phyloP scores from a whole-genome alignment of 371 early-diverging fungal genomes.

The Apophysomyces elegans region DNA sequence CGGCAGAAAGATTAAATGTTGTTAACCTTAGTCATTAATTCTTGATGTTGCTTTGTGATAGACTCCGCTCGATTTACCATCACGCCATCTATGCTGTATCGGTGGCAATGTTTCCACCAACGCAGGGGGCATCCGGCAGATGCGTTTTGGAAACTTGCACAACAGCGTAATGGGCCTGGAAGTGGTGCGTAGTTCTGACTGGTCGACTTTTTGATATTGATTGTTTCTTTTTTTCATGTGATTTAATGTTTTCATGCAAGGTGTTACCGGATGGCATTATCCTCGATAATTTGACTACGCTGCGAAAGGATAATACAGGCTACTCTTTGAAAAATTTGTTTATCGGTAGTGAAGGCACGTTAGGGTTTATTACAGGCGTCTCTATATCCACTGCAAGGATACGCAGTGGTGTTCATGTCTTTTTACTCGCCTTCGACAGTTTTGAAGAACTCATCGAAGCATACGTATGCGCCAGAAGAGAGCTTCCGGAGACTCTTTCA shows the following conservation, averaged over 20 bases:
- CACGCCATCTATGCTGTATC: conserved; percentile 84
- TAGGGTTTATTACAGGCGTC: conserved; percentile 91
- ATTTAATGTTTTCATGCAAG: conserved; percentile 18
- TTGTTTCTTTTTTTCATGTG: too few species aligned
- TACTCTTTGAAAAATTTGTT: conserved; percentile 95
- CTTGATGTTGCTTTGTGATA: conserved; percentile 22
- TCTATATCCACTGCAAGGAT: conserved; percentile 68
- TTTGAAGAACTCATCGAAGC: conserved; percentile 73
- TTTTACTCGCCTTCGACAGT: conserved; percentile 68
- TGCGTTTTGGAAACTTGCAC: conserved; percentile 92
- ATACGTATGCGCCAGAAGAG: conserved; percentile 67
- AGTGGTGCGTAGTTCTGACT: conserved; percentile 49
- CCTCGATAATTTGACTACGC: conserved; percentile 77
- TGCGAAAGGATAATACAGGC: conserved; percentile 91
- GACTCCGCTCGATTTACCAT: conserved; percentile 93
- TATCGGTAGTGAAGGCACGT: conserved; percentile 95
- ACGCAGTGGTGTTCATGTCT: conserved; percentile 61
- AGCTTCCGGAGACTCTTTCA: conserved; percentile 84
- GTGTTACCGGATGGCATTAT: conserved; percentile 91
- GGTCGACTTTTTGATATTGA: not conserved
- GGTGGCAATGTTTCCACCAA: conserved; percentile 97
- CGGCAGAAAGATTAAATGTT: too few species aligned
- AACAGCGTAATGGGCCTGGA: conserved; percentile 89
- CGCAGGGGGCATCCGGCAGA: conserved; percentile 91
- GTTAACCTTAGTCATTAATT: not conserved